Evolutionary conservation across 2,329 filamentous ascomycete genomes (phyloP).

Genomic region (Colletotrichum abscissum): DNA sequence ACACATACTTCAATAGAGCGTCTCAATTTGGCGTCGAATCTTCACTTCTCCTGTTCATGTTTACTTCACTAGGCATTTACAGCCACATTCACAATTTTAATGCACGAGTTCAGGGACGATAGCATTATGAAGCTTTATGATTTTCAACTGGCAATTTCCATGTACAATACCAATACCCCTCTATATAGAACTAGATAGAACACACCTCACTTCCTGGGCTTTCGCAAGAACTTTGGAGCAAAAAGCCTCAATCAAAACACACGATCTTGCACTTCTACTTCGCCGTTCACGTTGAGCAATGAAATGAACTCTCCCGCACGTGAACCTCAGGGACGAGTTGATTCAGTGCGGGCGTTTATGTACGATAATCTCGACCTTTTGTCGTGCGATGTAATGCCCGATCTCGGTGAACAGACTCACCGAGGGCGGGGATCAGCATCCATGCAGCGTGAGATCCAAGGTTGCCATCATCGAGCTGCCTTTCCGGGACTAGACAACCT

Average conservation of each 20-base stretch:
- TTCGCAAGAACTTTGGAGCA: too few species aligned
- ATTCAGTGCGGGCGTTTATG: not conserved
- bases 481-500: constrained; percentile 28
- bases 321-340: too few species aligned
- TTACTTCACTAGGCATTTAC: not conserved
- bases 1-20: not conserved
- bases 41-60: not conserved
- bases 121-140: constrained; percentile 1
- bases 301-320: too few species aligned
- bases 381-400: not conserved
- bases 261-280: too few species aligned
- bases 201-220: too few species aligned
- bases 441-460: constrained; percentile 25
- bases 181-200: not conserved
- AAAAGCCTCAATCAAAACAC: too few species aligned
- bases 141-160: not conserved
- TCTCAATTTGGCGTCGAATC: not conserved
- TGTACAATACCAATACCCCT: constrained; percentile 1
- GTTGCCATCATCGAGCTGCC: constrained; percentile 19
- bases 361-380: not conserved
- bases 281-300: too few species aligned
- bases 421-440: constrained; percentile 24
- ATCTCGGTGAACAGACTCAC: constrained; percentile 11
- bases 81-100: not conserved
- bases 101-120: not conserved